phyloP scores from a whole-genome alignment of 768 basidiomycete species.

The Amanita pseudoporphyria region DNA sequence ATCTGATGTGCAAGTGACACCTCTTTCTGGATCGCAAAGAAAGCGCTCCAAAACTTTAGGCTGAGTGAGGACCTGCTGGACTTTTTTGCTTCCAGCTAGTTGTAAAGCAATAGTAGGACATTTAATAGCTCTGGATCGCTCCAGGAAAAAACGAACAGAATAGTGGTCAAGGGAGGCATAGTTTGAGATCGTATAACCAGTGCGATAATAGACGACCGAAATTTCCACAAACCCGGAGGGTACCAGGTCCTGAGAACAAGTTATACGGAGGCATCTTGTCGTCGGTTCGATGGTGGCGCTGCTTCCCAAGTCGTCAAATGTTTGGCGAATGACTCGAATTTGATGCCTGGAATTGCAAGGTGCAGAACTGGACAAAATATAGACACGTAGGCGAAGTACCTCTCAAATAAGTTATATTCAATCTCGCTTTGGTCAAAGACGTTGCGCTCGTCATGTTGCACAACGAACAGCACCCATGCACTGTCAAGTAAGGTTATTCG shows the following conservation, averaged over 20 bases:
- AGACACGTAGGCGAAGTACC: conserved; percentile 31
- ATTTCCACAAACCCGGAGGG: conserved; percentile 46
- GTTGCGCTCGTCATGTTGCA: conserved; percentile 83
- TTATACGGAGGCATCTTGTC: conserved; percentile 33
- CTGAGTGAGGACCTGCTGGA: conserved; percentile 79
- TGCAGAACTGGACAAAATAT: not conserved
- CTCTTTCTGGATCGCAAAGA: conserved; percentile 33
- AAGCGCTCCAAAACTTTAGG: conserved; percentile 70
- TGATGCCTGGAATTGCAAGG: conserved; percentile 39
- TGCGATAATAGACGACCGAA: conserved; percentile 84
- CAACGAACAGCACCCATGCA: conserved; percentile 72
- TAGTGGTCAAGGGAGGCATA: conserved; percentile 62
- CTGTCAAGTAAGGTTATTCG: conserved; percentile 16
- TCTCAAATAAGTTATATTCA: conserved; percentile 79
- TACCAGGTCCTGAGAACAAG: conserved; percentile 24
- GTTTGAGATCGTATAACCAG: conserved; percentile 81
- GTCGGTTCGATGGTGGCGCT: conserved; percentile 45
- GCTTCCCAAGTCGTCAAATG: conserved; percentile 55
- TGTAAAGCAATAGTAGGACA: conserved; percentile 89
- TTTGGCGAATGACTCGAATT: conserved; percentile 68
- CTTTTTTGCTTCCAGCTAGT: conserved; percentile 93
- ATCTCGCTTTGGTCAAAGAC: conserved; percentile 89
- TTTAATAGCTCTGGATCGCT: conserved; percentile 80
- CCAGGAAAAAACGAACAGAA: conserved; percentile 65
- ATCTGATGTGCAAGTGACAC: conserved; percentile 23